Evolutionary conservation across 441 rosid species (phyloP), one percentile per base, ranked within the genome.

Genomic region (Melastoma candidum): DNA sequence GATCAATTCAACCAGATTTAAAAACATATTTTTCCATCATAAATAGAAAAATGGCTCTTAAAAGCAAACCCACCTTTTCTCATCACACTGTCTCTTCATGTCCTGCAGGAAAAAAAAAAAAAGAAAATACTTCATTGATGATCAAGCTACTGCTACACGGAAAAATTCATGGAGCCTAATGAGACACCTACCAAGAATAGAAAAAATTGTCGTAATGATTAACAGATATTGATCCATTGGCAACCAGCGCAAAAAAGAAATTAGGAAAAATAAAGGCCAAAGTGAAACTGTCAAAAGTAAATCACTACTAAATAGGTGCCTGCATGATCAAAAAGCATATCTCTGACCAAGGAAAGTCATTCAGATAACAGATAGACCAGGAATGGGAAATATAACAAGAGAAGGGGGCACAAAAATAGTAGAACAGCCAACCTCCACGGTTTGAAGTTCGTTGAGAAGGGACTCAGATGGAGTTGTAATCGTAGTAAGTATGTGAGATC

Each of bases 1-100:
- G 69, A 79, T 64, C 63, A 24, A 50, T 36, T 39, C 58, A 41
- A 45, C 41, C 36, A 0, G 36, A 58, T 53, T 75, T 45, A 75
- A 76, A 54, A 57, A 43, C 59, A 51, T 48, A 47, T 14, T 44
- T 45, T 59, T 62, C 12, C 26, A 64, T 17, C 36, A 3, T 3
- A 41, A 50, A 4, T 51, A 13, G 54, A 65, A 46, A 29, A 29
- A 7, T 7, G 7, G 36, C 3, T 7, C 3, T n/a, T 29, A 14
- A 12, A 54, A 43, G 26, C 13, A 49, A 51, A 64, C 63, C 32
- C 53, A 90, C 99, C 96, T 87, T 77, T 94, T 94, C 67, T 82
- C 97, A 55, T 94, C 95, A 26, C 99, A 94, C 56, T 90, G 99
- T 59, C 81, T 82, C 79, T 90, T 94, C 99, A 94, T 94, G 68